These are phyloP conservation scores for Inosperma sp. DNA, from an alignment of 768 basidiomycete species.

Conservation along the genomic window DNA sequence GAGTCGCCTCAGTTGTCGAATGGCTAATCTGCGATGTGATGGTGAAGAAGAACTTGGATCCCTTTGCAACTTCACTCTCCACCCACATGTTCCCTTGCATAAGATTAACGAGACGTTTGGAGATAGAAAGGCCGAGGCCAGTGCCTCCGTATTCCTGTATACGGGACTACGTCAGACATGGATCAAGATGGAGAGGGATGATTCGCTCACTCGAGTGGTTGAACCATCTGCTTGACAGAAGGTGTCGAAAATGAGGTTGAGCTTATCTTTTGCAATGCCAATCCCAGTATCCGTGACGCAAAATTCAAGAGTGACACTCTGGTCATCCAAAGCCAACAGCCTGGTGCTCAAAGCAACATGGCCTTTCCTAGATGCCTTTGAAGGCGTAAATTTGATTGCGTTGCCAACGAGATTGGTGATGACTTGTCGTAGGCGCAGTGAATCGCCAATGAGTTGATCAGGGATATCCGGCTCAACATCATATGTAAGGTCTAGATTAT, in stretches of 20 bases:
- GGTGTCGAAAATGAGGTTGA: constrained; percentile 97
- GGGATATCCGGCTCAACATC: constrained; percentile 95
- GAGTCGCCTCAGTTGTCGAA: constrained; percentile 65
- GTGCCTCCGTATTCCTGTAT: constrained; percentile 93
- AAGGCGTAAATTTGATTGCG: constrained; percentile 95
- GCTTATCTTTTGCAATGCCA: constrained; percentile 96
- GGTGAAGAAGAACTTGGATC: constrained; percentile 95
- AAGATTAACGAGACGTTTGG: constrained; percentile 91
- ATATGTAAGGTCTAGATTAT: constrained; percentile 93
- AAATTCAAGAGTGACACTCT: constrained; percentile 89
- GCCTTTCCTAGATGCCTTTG: constrained; percentile 72
- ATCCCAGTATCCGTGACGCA: constrained; percentile 98
- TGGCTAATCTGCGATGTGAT: constrained; percentile 82
- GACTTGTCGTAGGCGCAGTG: constrained; percentile 88
- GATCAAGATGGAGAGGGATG: constrained; percentile 8
- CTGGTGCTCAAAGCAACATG: constrained; percentile 88
- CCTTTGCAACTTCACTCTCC: constrained; percentile 87
- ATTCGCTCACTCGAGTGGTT: constrained; percentile 73
- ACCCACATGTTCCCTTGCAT: constrained; percentile 99
- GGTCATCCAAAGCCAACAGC: constrained; percentile 71
- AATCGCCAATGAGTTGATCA: constrained; percentile 95
- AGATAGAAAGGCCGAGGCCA: constrained; percentile 93
- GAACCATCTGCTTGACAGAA: constrained; percentile 99
- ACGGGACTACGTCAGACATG: constrained; percentile 5
- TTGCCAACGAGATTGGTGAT: constrained; percentile 95